Conservation (phyloP, 768 basidiomycete species). For the Naganishia vishniacii region DNA sequence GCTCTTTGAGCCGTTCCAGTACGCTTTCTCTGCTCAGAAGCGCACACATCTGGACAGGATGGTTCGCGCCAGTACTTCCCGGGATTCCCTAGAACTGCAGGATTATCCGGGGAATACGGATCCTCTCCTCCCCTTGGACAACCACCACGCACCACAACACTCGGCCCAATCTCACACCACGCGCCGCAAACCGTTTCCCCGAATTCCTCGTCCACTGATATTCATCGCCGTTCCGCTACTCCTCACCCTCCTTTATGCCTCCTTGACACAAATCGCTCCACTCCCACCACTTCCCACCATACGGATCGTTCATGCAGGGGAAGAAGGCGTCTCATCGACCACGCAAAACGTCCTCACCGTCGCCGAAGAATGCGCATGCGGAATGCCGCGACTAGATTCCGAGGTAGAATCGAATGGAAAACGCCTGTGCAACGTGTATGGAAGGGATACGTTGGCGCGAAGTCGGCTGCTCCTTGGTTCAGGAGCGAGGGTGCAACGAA, state of each 20-base stretch:
- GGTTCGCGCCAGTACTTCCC: neutral
- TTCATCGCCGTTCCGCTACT: neutral
- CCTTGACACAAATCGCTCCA: neutral
- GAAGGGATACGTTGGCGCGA: constrained; percentile 33
- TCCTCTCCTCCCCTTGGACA: neutral
- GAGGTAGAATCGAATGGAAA: constrained; percentile 26
- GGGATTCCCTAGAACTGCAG: neutral
- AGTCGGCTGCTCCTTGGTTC: constrained; percentile 35
- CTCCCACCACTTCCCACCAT: constrained; percentile 2
- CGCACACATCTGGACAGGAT: no score
- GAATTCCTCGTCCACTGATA: neutral
- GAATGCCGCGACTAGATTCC: neutral
- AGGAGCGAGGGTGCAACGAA: constrained; percentile 37
- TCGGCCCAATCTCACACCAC: no score
- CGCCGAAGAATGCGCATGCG: constrained; percentile 13
- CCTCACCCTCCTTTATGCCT: neutral
- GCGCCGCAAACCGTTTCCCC: neutral
- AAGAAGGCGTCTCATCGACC: neutral
- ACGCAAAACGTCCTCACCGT: neutral
- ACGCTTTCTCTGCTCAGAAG: no score
- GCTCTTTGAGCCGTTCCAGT: no score
- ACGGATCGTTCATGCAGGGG: neutral
- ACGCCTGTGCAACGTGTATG: constrained; percentile 39
- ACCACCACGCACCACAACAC: neutral
- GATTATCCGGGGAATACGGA: neutral